Evolutionary conservation across 139 green algal genomes (phyloP).

Genomic region (Volvox reticuliferus): DNA sequence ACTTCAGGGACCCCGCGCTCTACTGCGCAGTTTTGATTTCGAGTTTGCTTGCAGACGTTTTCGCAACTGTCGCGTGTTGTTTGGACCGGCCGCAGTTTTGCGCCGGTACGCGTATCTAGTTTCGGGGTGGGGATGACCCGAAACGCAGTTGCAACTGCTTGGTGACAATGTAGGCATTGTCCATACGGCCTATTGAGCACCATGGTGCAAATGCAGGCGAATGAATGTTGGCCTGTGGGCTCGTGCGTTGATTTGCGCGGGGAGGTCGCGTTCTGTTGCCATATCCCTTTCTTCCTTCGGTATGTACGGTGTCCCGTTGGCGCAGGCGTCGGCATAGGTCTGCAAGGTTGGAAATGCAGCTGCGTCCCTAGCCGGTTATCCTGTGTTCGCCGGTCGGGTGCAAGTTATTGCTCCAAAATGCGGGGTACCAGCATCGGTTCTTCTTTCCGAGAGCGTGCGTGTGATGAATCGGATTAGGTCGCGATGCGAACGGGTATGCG

Average conservation of each 20-base stretch:
- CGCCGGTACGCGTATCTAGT: neutral
- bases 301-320: neutral
- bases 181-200: neutral
- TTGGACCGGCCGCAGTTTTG: neutral
- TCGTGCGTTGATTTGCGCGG: neutral
- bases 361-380: neutral
- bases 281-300: neutral
- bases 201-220: neutral
- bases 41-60: conserved; percentile 15
- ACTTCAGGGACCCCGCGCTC: conserved; percentile 3
- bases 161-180: neutral
- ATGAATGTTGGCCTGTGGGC: neutral
- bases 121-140: neutral
- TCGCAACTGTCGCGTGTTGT: neutral
- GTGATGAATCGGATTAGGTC: neutral
- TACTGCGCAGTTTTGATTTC: conserved; percentile 19
- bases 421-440: neutral
- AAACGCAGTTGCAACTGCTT: neutral
- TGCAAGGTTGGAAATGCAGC: neutral
- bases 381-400: neutral
- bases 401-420: neutral
- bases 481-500: neutral
- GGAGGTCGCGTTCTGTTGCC: neutral
- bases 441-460: conserved; percentile 24
- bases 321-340: neutral